A percentile compares a stretch with the other conserved stretches of the same genome.
Evolutionary conservation across 1,284 basidiomycete genomes (phyloP).

Genomic region (Ganoderma multipileum): DNA sequence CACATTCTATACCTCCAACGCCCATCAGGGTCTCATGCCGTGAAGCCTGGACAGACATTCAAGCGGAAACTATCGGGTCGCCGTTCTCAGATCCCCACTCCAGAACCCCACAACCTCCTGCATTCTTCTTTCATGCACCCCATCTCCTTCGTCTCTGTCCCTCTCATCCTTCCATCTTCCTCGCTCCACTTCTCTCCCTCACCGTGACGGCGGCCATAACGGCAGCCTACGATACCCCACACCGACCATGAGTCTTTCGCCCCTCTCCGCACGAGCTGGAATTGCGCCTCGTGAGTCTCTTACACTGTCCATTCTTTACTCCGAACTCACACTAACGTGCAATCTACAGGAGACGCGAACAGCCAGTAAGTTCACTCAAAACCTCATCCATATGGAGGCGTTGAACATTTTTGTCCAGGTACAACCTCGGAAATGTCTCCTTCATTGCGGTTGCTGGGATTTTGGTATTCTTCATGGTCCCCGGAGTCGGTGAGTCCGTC

Average conservation of each 20-base stretch:
- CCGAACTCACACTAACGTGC: slow-evolving; percentile 7
- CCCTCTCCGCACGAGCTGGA: slow-evolving; percentile 10
- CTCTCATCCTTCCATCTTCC: slow-evolving; percentile 5
- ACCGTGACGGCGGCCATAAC: slow-evolving; percentile 17
- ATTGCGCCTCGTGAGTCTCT: slow-evolving; percentile 21
- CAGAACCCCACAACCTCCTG: slow-evolving; percentile 18
- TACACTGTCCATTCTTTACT: neutral
- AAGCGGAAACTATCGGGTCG: slow-evolving; percentile 5
- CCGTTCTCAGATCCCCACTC: slow-evolving; percentile 18
- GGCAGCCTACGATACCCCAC: slow-evolving; percentile 19
- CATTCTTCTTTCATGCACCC: slow-evolving; percentile 5
- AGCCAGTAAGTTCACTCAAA: slow-evolving; percentile 23
- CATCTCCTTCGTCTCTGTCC: slow-evolving; percentile 5
- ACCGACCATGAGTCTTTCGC: slow-evolving; percentile 7
- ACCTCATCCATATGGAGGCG: neutral
- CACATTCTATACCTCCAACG: neutral
- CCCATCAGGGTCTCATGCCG: neutral
- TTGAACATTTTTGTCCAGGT: slow-evolving; percentile 40
- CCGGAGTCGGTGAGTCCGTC: slow-evolving; percentile 63
- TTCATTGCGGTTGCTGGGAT: slow-evolving; percentile 83
- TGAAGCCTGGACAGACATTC: slow-evolving; percentile 13
- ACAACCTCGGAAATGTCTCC: slow-evolving; percentile 75
- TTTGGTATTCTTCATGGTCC: slow-evolving; percentile 84
- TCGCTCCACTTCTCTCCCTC: slow-evolving; percentile 12
- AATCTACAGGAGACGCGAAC: slow-evolving; percentile 20